These are phyloP conservation scores for Globisporangium cederbergense DNA, from an alignment of 352 stramenopile species.

Conservation along the genomic window DNA sequence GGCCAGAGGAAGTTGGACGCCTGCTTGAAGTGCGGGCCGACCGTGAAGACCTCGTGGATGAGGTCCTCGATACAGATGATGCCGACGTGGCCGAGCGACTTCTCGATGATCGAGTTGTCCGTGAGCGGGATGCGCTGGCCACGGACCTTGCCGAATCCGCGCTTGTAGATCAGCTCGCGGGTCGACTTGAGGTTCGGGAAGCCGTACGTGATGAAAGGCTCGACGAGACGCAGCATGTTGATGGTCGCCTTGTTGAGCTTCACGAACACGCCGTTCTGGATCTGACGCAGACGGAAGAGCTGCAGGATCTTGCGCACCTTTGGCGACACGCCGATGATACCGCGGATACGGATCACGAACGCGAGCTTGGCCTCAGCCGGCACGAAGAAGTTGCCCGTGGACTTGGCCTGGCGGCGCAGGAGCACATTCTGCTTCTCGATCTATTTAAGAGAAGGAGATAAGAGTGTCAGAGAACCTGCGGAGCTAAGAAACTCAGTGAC, in stretches of 20 bases:
- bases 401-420: constrained; percentile 95
- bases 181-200: constrained; percentile 98
- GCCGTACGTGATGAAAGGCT: constrained; percentile 98
- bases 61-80: constrained; percentile 99
- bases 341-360: constrained; percentile 98
- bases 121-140: constrained; percentile 97
- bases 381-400: constrained; percentile 96
- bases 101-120: constrained; percentile 97
- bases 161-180: constrained; percentile 99
- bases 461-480: neutral
- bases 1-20: constrained; percentile 99
- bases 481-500: neutral
- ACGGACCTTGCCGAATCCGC: constrained; percentile 98
- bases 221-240: constrained; percentile 98
- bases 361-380: constrained; percentile 97
- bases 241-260: constrained; percentile 99
- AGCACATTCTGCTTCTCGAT: constrained; percentile 92
- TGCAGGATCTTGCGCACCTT: constrained; percentile 98
- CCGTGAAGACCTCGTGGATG: constrained; percentile 99
- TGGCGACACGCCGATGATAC: constrained; percentile 95
- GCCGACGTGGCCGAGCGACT: constrained; percentile 92
- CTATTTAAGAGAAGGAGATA: constrained; percentile 19
- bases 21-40: constrained; percentile 99
- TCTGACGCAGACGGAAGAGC: constrained; percentile 98
- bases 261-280: constrained; percentile 99